phyloP scores from a whole-genome alignment of 129 eudicot species.

The Flaveria trinervia region DNA sequence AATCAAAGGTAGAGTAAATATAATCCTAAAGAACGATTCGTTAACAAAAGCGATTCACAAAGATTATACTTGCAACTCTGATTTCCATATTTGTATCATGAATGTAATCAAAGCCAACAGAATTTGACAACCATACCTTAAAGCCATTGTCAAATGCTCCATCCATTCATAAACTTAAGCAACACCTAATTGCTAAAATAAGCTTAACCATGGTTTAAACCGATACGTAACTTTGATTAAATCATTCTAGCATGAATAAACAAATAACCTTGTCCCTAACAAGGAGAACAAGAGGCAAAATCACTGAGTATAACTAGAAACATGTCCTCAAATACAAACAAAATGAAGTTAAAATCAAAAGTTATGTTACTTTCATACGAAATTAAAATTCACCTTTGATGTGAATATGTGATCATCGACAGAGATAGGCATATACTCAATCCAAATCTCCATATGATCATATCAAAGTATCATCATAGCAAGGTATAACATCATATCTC shows the following conservation, averaged over 20 bases:
- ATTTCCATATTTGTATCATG: too few species aligned
- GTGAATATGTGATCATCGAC: not conserved
- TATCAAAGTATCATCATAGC: not conserved
- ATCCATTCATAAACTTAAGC: not conserved
- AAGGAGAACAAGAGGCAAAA: conserved; percentile 17
- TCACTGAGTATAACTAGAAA: conserved; percentile 23
- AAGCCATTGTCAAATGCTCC: not conserved
- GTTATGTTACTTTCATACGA: not conserved
- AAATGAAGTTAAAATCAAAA: conserved; percentile 19
- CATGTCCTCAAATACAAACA: conserved; percentile 33
- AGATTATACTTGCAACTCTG: not conserved
- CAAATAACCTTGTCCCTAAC: conserved; percentile 17
- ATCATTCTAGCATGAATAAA: conserved; percentile 20
- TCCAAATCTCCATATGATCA: conserved; percentile 16
- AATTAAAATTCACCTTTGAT: conserved; percentile 21
- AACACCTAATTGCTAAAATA: not conserved
- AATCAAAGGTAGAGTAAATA: not conserved
- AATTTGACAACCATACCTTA: not conserved
- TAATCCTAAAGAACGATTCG: not conserved
- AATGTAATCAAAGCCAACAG: not conserved
- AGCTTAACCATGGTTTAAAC: conserved; percentile 6
- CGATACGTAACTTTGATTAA: not conserved
- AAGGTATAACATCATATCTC: not conserved
- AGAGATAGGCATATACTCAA: conserved; percentile 1
- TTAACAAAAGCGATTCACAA: not conserved